Percentiles rank a stretch among this genome's conserved stretches.
These are phyloP conservation scores for Halenospora varia DNA, from an alignment of 495 filamentous ascomycete species.

Conservation along the genomic window DNA sequence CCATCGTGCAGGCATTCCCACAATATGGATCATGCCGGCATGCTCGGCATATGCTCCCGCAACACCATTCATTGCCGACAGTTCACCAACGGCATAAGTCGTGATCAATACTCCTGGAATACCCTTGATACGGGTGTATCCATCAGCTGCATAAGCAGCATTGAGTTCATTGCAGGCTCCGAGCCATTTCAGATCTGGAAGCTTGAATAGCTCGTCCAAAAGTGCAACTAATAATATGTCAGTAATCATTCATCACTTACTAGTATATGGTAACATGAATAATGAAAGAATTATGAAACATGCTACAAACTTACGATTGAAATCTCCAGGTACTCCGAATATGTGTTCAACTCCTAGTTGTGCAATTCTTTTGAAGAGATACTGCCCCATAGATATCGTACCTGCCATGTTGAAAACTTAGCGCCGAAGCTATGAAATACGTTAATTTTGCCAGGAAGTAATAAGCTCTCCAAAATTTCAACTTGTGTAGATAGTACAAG, in stretches of 20 bases:
- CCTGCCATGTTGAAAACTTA: not conserved
- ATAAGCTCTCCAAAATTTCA: no score
- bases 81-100: constrained; percentile 68
- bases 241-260: not conserved
- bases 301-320: constrained; percentile 12
- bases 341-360: constrained; percentile 57
- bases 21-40: constrained; percentile 61
- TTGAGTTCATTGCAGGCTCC: constrained; percentile 65
- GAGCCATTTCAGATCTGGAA: constrained; percentile 58
- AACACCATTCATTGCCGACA: constrained; percentile 65
- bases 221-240: constrained; percentile 44
- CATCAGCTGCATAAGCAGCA: constrained; percentile 64
- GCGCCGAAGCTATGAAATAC: no score
- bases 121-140: constrained; percentile 66
- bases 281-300: not conserved
- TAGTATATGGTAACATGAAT: not conserved
- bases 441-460: no score
- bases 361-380: constrained; percentile 59
- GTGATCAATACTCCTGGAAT: constrained; percentile 57
- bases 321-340: constrained; percentile 61
- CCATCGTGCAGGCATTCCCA: constrained; percentile 52
- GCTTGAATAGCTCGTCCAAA: constrained; percentile 58
- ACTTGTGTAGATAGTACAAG: no score
- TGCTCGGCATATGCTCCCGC: constrained; percentile 61
- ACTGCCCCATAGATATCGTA: constrained; percentile 40